These are phyloP conservation scores for Epichloe amarillans DNA, from an alignment of 2,329 filamentous ascomycete species.

Conservation along the genomic window DNA sequence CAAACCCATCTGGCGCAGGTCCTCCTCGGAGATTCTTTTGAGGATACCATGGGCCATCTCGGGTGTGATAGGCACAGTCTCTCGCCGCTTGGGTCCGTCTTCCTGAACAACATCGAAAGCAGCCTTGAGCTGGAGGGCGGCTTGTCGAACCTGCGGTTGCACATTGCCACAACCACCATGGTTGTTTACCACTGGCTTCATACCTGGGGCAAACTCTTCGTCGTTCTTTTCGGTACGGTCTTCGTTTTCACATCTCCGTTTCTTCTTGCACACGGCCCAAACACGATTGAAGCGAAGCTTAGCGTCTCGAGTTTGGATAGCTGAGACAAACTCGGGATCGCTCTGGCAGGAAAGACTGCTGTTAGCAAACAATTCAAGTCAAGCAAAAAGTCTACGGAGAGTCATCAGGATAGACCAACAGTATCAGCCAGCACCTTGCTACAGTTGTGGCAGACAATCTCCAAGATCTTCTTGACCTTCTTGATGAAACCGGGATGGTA, in stretches of 20 bases:
- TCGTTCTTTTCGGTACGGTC: slow-evolving; percentile 55
- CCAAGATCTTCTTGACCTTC: slow-evolving; percentile 98
- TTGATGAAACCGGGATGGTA: slow-evolving; percentile 94
- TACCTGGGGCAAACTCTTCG: slow-evolving; percentile 49
- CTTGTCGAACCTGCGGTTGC: slow-evolving; percentile 78
- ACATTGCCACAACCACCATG: slow-evolving; percentile 91
- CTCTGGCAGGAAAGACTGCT: slow-evolving; percentile 43
- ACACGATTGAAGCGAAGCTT: slow-evolving; percentile 90
- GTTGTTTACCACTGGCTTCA: slow-evolving; percentile 38
- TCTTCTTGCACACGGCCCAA: slow-evolving; percentile 84
- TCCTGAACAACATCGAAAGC: slow-evolving; percentile 53
- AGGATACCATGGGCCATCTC: slow-evolving; percentile 79
- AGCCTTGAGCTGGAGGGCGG: slow-evolving; percentile 70
- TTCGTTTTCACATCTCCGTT: slow-evolving; percentile 72
- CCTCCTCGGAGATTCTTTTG: slow-evolving; percentile 67
- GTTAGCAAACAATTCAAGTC: slow-evolving; percentile 45
- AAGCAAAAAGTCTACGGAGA: slow-evolving; percentile 38
- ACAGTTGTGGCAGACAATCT: slow-evolving; percentile 98
- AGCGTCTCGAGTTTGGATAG: slow-evolving; percentile 74
- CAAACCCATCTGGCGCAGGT: slow-evolving; percentile 76
- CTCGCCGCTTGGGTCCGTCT: slow-evolving; percentile 58
- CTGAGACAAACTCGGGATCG: slow-evolving; percentile 71
- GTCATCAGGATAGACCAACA: slow-evolving; percentile 60
- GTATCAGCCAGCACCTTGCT: slow-evolving; percentile 94
- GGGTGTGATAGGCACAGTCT: slow-evolving; percentile 72